Conservation (phyloP, 352 stramenopile species). For the Globisporangium sylvaticum region DNA sequence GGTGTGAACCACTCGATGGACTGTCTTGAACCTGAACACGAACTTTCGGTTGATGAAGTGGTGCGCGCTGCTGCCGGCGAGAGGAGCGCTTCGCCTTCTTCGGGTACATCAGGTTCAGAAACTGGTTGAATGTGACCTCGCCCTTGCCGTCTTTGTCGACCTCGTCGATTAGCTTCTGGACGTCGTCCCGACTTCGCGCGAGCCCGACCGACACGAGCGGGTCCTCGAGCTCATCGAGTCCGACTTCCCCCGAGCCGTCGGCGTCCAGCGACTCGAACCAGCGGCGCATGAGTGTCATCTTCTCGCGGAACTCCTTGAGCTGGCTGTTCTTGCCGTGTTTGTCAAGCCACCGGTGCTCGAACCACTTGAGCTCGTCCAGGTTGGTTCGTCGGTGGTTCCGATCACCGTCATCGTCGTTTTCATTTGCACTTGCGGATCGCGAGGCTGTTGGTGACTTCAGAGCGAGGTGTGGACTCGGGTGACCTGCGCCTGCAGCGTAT, state of each 20-base stretch:
- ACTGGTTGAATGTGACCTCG: conserved; percentile 72
- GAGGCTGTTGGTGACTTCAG: not conserved
- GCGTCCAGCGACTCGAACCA: conserved; percentile 89
- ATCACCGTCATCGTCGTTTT: conserved; percentile 4
- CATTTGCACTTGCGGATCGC: not conserved
- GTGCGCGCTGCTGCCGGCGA: conserved; percentile 21
- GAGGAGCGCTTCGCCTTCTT: conserved; percentile 32
- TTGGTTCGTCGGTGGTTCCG: conserved; percentile 31
- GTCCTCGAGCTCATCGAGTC: conserved; percentile 80
- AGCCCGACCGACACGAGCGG: conserved; percentile 87
- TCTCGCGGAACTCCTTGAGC: conserved; percentile 62
- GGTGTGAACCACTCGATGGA: not conserved
- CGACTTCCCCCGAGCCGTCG: conserved; percentile 76
- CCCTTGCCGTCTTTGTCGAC: conserved; percentile 64
- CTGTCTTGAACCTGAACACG: not conserved
- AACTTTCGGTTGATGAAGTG: conserved; percentile 48
- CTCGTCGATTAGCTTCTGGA: conserved; percentile 65
- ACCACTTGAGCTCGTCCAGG: conserved; percentile 66
- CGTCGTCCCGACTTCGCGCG: conserved; percentile 64
- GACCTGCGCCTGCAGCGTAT: not conserved
- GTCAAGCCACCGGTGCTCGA: conserved; percentile 71
- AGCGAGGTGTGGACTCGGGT: not conserved
- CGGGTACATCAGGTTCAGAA: conserved; percentile 66
- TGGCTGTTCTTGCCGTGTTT: conserved; percentile 70
- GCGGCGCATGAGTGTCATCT: conserved; percentile 60